Conservation (phyloP, 305 asterid genomes). For the Fraxinus ornus region DNA sequence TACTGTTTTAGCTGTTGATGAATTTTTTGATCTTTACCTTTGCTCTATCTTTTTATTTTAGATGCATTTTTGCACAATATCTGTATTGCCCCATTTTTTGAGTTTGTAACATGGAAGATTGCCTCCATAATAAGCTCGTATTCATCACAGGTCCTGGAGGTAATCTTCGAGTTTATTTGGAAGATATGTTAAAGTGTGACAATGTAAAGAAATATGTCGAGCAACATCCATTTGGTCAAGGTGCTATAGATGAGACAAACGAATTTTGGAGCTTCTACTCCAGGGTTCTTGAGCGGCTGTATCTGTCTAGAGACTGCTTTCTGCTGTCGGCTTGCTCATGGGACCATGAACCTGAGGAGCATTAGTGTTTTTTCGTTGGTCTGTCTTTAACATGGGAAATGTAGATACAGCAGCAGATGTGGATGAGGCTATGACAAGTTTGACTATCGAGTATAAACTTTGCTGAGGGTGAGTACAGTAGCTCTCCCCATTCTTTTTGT, state of each 20-base stretch:
- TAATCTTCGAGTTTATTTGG: constrained; percentile 76
- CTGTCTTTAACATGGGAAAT: neutral
- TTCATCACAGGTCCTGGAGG: constrained; percentile 76
- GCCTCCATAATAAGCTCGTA: neutral
- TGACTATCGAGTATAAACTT: neutral
- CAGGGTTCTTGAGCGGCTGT: constrained; percentile 38
- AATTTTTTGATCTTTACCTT: neutral
- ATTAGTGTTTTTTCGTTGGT: neutral
- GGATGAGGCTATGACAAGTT: neutral
- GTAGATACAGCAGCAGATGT: neutral
- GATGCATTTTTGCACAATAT: neutral
- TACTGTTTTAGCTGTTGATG: neutral
- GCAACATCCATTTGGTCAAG: constrained; percentile 82
- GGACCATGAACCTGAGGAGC: neutral
- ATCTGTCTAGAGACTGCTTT: constrained; percentile 14
- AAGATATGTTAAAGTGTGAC: constrained; percentile 53
- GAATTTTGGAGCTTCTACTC: constrained; percentile 74
- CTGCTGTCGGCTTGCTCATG: neutral
- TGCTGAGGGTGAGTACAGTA: neutral
- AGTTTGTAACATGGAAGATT: neutral
- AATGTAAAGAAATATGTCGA: constrained; percentile 58
- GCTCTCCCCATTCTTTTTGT: neutral
- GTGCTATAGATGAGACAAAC: constrained; percentile 57
- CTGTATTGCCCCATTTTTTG: neutral
- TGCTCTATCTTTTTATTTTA: neutral